phyloP scores from a whole-genome alignment of 371 early-diverging fungal species.

The Apophysomyces elegans region DNA sequence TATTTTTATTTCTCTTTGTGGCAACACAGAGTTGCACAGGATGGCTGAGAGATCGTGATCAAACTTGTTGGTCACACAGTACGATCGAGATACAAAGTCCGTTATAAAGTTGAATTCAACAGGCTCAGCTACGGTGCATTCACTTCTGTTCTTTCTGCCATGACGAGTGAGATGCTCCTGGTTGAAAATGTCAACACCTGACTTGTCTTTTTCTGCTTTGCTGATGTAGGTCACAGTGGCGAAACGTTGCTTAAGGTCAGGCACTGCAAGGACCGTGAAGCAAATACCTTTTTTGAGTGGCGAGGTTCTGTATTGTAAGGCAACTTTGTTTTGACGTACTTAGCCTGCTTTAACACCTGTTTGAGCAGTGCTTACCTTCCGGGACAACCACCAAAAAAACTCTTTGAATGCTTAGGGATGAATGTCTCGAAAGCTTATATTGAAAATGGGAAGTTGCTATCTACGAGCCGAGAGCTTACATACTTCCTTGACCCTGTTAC shows the following conservation, averaged over 20 bases:
- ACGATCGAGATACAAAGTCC: no score
- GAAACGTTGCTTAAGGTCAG: slow-evolving; percentile 14
- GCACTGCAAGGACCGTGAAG: slow-evolving; percentile 27
- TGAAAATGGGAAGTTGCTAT: slow-evolving; percentile 28
- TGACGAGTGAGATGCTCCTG: neutral
- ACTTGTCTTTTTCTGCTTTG: no score
- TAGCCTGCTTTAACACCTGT: neutral
- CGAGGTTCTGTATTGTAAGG: slow-evolving; percentile 44
- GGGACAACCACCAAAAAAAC: slow-evolving; percentile 34
- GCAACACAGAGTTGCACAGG: no score
- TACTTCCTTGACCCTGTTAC: slow-evolving; percentile 41
- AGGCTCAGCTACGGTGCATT: neutral
- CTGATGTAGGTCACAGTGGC: neutral
- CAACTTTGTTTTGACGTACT: neutral
- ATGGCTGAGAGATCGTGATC: no score
- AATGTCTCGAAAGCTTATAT: slow-evolving; percentile 39
- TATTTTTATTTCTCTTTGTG: no score
- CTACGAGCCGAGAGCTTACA: slow-evolving; percentile 35
- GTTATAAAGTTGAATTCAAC: no score
- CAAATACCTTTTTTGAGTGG: slow-evolving; percentile 46
- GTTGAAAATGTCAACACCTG: no score
- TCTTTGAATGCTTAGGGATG: slow-evolving; percentile 44
- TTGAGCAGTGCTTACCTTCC: slow-evolving; percentile 35
- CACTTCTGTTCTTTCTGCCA: neutral
- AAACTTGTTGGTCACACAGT: neutral